A percentile compares a stretch with the other conserved stretches of the same genome.
Conservation (phyloP, 2,329 filamentous ascomycete species). For the Colletotrichum falcatum region DNA sequence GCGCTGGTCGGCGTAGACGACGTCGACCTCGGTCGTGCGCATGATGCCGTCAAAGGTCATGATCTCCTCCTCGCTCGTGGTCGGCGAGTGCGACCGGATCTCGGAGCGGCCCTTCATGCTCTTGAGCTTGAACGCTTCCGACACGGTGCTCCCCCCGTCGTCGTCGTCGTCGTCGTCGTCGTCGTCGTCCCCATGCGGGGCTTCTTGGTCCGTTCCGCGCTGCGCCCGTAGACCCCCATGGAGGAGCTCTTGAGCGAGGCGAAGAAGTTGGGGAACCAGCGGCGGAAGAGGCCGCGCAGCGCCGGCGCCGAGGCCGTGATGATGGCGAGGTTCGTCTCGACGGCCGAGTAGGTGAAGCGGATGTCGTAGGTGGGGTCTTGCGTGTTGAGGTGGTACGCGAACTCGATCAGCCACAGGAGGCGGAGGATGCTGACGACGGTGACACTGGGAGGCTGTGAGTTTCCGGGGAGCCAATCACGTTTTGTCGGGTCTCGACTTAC, state of each 20-base stretch:
- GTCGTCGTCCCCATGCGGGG: slow-evolving; percentile 20
- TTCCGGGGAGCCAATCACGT: background rate
- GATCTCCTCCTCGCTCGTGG: slow-evolving; percentile 54
- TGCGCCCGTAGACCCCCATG: slow-evolving; percentile 25
- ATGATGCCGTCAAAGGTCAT: slow-evolving; percentile 57
- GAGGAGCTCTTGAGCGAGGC: slow-evolving; percentile 43
- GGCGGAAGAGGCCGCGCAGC: slow-evolving; percentile 52
- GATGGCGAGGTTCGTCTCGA: slow-evolving; percentile 55
- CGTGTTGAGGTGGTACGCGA: slow-evolving; percentile 29
- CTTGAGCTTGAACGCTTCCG: slow-evolving; percentile 32
- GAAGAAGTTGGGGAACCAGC: slow-evolving; percentile 46
- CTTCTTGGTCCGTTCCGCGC: slow-evolving; percentile 21
- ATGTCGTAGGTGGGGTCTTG: slow-evolving; percentile 47
- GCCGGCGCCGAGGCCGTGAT: slow-evolving; percentile 53
- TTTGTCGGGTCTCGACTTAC: slow-evolving; percentile 40
- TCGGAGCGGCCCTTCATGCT: slow-evolving; percentile 49
- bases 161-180: slow-evolving; percentile 15
- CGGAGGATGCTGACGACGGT: slow-evolving; percentile 30
- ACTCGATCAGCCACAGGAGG: slow-evolving; percentile 33
- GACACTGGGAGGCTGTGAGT: slow-evolving; percentile 35
- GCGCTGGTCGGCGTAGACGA: slow-evolving; percentile 26
- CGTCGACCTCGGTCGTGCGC: slow-evolving; percentile 34
- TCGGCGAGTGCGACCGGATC: slow-evolving; percentile 50
- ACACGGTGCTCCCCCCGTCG: no score
- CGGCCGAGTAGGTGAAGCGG: slow-evolving; percentile 48